Conservation (phyloP, 495 filamentous ascomycete species). For the Hyaloscypha bicolor region DNA sequence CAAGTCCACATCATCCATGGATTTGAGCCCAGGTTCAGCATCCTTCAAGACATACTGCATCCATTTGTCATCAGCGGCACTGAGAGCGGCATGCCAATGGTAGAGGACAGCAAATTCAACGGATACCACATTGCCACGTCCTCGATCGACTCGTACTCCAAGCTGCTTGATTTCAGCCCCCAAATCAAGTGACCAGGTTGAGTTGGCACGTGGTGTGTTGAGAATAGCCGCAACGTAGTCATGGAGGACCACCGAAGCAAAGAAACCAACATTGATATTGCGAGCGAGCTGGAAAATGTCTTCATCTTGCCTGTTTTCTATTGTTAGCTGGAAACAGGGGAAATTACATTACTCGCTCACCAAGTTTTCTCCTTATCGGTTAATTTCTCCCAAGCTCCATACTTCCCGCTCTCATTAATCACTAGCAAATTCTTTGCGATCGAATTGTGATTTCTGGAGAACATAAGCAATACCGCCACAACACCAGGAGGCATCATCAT, state of each 20-base stretch:
- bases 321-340: background rate
- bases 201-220: conserved; percentile 76
- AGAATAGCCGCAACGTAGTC: conserved; percentile 86
- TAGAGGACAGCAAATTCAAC: conserved; percentile 78
- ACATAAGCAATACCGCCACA: conserved; percentile 72
- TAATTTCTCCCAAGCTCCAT: conserved; percentile 39
- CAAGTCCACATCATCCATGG: conserved; percentile 53
- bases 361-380: conserved; percentile 55
- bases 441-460: conserved; percentile 81
- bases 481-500: conserved; percentile 83
- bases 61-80: conserved; percentile 73
- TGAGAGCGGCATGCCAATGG: conserved; percentile 78
- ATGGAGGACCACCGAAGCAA: conserved; percentile 79
- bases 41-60: conserved; percentile 50
- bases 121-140: conserved; percentile 73
- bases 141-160: conserved; percentile 61
- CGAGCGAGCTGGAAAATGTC: conserved; percentile 85
- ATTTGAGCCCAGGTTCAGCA: conserved; percentile 41
- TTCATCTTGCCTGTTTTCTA: conserved; percentile 52
- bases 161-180: conserved; percentile 52
- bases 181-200: conserved; percentile 79
- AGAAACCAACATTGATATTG: conserved; percentile 80
- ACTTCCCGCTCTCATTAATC: conserved; percentile 71
- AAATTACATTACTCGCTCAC: conserved; percentile 44
- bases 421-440: conserved; percentile 58